Conservation (phyloP, 1,139 yeast genomes). For the Lodderomyces pseudojiufengensis region DNA sequence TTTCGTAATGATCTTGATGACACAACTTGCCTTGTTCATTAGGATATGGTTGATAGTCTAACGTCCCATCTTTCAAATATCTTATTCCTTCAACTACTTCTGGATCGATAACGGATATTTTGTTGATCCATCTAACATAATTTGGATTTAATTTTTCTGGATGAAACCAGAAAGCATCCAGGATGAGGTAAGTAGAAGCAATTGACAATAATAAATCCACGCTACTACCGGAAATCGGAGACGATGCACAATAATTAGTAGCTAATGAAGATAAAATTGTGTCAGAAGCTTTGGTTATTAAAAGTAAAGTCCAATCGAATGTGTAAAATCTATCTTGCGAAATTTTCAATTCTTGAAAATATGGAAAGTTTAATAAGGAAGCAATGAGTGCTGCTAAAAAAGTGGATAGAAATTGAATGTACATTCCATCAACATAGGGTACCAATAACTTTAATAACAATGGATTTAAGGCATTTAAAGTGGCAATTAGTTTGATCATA, state of each 20-base stretch:
- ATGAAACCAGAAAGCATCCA: slow-evolving; percentile 37
- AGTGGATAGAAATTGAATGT: slow-evolving; percentile 7
- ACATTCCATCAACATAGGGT: slow-evolving; percentile 3
- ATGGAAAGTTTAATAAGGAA: slow-evolving; percentile 19
- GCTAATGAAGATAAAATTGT: slow-evolving; percentile 18
- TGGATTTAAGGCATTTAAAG: slow-evolving; percentile 16
- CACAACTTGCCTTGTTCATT: not conserved
- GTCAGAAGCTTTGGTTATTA: slow-evolving; percentile 22
- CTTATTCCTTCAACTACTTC: slow-evolving; percentile 29
- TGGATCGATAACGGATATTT: slow-evolving; percentile 37
- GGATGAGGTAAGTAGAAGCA: slow-evolving; percentile 25
- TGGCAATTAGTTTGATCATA: slow-evolving; percentile 18
- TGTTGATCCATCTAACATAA: slow-evolving; percentile 40
- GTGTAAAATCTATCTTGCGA: slow-evolving; percentile 19
- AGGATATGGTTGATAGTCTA: slow-evolving; percentile 5
- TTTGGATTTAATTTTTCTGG: slow-evolving; percentile 33
- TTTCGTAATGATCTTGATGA: slow-evolving; percentile 18
- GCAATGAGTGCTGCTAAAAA: slow-evolving; percentile 19
- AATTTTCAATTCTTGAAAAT: slow-evolving; percentile 16
- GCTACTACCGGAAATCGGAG: slow-evolving; percentile 2
- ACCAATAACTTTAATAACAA: slow-evolving; percentile 11
- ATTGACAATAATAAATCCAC: slow-evolving; percentile 19
- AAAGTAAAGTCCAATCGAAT: slow-evolving; percentile 22
- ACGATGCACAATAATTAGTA: slow-evolving; percentile 1
- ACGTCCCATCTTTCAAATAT: slow-evolving; percentile 16